These are phyloP conservation scores for Alternaria sp. DNA, from an alignment of 2,329 filamentous ascomycete species.

Conservation along the genomic window DNA sequence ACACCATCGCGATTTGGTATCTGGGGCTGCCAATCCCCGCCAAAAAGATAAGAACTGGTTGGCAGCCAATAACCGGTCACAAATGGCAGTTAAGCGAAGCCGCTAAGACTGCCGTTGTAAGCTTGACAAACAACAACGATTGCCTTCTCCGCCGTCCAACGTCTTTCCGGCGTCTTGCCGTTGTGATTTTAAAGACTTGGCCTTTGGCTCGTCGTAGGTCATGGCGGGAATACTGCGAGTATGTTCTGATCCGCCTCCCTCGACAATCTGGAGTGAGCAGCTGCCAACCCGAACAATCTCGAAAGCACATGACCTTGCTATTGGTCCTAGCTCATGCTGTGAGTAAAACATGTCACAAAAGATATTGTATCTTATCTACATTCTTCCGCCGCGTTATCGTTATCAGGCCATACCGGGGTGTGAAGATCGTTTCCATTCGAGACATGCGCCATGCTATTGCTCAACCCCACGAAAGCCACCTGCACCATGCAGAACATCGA, in stretches of 20 bases:
- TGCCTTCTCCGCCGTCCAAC: conserved; percentile 22
- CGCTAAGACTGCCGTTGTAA: conserved; percentile 18
- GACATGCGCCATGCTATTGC: conserved; percentile 9
- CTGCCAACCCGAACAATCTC: neutral
- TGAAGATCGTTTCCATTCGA: conserved; percentile 25
- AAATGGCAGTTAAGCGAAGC: conserved; percentile 8
- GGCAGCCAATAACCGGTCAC: conserved; percentile 13
- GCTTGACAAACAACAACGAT: conserved; percentile 26
- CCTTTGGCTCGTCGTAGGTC: neutral
- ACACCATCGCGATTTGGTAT: conserved; percentile 1
- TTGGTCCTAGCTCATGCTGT: neutral
- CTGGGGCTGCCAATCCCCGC: conserved; percentile 12
- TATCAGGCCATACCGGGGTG: conserved; percentile 16
- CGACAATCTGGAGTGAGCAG: neutral
- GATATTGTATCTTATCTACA: conserved; percentile 33
- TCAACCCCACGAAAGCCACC: conserved; percentile 13
- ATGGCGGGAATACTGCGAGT: neutral
- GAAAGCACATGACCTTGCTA: neutral
- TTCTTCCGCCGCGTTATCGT: conserved; percentile 22
- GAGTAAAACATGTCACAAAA: conserved; percentile 20
- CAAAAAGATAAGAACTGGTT: conserved; percentile 31
- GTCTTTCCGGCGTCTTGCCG: conserved; percentile 15
- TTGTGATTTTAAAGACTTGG: neutral
- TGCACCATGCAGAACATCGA: conserved; percentile 23
- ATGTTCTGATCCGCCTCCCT: neutral